These are phyloP conservation scores for Alternaria rosae DNA, from an alignment of 2,329 filamentous ascomycete genomes.

Conservation along the genomic window DNA sequence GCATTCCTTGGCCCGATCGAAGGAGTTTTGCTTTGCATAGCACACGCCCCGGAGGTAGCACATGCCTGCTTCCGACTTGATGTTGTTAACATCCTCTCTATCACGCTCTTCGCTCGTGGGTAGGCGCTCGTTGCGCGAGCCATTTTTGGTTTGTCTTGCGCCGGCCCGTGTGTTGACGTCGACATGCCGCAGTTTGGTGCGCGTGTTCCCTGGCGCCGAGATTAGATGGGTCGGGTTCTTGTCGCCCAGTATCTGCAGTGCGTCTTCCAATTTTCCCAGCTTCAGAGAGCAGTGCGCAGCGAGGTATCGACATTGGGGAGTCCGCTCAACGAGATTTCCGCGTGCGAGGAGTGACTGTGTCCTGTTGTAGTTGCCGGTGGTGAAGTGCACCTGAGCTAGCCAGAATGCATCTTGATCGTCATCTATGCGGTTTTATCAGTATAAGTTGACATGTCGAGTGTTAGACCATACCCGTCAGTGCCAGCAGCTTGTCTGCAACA, in stretches of 20 bases:
- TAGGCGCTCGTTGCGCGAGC: constrained; percentile 58
- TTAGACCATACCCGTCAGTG: constrained; percentile 78
- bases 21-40: constrained; percentile 96
- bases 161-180: constrained; percentile 62
- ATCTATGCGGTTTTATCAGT: constrained; percentile 61
- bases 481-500: constrained; percentile 94
- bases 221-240: constrained; percentile 93
- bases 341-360: constrained; percentile 85
- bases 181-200: constrained; percentile 75
- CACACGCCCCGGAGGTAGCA: constrained; percentile 93
- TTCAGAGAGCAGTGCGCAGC: constrained; percentile 94
- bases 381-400: constrained; percentile 98
- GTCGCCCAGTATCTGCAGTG: constrained; percentile 84
- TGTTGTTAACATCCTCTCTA: constrained; percentile 73
- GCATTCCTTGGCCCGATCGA: constrained; percentile 95
- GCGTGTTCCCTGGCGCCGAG: constrained; percentile 67
- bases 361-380: constrained; percentile 91
- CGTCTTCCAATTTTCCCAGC: constrained; percentile 88
- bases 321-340: constrained; percentile 81
- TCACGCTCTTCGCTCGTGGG: constrained; percentile 69
- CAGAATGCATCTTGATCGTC: constrained; percentile 95
- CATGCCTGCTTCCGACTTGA: constrained; percentile 95
- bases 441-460: background rate
- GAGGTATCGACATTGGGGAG: constrained; percentile 88
- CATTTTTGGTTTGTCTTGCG: constrained; percentile 52